Conservation (phyloP, 805 yeast genomes). For the Ogataea kodamae region DNA sequence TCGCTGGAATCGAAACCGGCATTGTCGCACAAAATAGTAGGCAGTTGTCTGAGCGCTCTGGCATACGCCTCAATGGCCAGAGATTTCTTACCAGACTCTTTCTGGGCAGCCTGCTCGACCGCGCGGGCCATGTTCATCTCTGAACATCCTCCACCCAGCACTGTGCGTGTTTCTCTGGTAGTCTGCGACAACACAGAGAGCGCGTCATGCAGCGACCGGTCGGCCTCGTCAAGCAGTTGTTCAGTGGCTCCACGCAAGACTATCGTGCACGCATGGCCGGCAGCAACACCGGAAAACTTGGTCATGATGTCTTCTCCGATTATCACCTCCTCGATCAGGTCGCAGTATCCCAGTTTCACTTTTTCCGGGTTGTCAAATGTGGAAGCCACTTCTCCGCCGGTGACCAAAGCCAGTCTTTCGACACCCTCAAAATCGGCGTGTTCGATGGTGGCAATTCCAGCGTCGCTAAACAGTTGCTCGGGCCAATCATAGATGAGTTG, state of each 20-base stretch:
- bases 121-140: conserved; percentile 95
- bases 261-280: conserved; percentile 94
- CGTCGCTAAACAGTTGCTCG: conserved; percentile 87
- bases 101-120: conserved; percentile 88
- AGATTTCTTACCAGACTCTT: conserved; percentile 88
- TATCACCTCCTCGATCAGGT: conserved; percentile 81
- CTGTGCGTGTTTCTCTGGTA: conserved; percentile 86
- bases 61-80: conserved; percentile 95
- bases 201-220: conserved; percentile 95
- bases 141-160: conserved; percentile 92
- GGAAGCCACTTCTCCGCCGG: conserved; percentile 97
- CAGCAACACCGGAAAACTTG: conserved; percentile 92
- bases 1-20: conserved; percentile 97
- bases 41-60: conserved; percentile 88
- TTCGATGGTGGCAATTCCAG: conserved; percentile 86
- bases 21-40: conserved; percentile 93
- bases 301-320: conserved; percentile 92
- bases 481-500: conserved; percentile 98
- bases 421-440: conserved; percentile 99
- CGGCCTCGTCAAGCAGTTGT: conserved; percentile 97
- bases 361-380: conserved; percentile 91
- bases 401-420: conserved; percentile 91
- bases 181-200: conserved; percentile 93
- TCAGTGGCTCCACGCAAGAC: conserved; percentile 98
- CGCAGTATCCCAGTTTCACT: conserved; percentile 86